These are phyloP conservation scores for Stemphylium beticola DNA, from an alignment of 2,329 filamentous ascomycete genomes.

Conservation along the genomic window DNA sequence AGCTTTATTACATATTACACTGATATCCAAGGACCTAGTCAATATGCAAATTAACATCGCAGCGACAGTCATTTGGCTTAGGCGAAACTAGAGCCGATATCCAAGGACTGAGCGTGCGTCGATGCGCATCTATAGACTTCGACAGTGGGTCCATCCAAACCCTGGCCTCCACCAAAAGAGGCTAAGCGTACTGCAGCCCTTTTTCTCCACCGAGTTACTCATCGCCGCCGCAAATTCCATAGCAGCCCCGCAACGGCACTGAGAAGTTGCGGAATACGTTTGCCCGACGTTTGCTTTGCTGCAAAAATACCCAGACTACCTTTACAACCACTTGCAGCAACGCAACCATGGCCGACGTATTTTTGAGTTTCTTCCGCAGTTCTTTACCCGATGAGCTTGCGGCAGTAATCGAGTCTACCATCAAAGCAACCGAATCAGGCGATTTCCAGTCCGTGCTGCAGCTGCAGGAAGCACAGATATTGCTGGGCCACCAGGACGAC, in stretches of 20 bases:
- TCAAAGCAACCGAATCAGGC: slow-evolving; percentile 51
- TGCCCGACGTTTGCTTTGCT: neutral
- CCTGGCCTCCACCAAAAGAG: slow-evolving; percentile 22
- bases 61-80: too few species aligned
- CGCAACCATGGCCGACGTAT: slow-evolving; percentile 51
- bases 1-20: too few species aligned
- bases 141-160: neutral
- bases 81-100: too few species aligned
- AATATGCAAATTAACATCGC: too few species aligned
- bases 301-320: neutral
- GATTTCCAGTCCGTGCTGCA: slow-evolving; percentile 51
- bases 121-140: neutral
- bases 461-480: slow-evolving; percentile 46
- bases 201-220: slow-evolving; percentile 41
- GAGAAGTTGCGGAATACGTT: slow-evolving; percentile 16
- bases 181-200: slow-evolving; percentile 35
- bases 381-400: slow-evolving; percentile 53
- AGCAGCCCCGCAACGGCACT: slow-evolving; percentile 25
- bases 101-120: neutral
- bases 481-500: slow-evolving; percentile 51
- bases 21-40: neutral
- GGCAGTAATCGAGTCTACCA: slow-evolving; percentile 42
- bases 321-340: neutral
- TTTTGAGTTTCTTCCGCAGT: slow-evolving; percentile 50
- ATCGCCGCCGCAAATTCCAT: slow-evolving; percentile 31